Evolutionary conservation across 495 filamentous ascomycete species (phyloP).

Genomic region (Talaromyces trachyspermus): DNA sequence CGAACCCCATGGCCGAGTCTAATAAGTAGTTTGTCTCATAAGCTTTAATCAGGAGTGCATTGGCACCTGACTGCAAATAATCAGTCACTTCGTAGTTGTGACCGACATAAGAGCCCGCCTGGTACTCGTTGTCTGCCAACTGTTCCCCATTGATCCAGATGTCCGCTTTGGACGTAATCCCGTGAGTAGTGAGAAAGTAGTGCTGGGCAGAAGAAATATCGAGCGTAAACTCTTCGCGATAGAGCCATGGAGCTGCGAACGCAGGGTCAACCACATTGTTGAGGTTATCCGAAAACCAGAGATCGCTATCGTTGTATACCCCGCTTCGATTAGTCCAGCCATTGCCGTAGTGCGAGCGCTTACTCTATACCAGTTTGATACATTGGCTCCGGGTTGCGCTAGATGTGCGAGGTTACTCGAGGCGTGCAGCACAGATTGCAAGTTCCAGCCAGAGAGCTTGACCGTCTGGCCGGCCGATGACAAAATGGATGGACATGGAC

Average conservation of each 20-base stretch:
- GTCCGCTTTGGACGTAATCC: conserved; percentile 54
- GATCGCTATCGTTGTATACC: conserved; percentile 45
- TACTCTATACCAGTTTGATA: conserved; percentile 47
- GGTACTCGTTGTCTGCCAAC: conserved; percentile 38
- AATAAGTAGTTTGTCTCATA: conserved; percentile 53
- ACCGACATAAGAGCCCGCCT: conserved; percentile 52
- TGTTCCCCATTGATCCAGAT: conserved; percentile 52
- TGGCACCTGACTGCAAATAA: conserved; percentile 26
- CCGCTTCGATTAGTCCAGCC: conserved; percentile 48
- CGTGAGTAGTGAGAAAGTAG: conserved; percentile 48
- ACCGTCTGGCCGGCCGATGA: conserved; percentile 31
- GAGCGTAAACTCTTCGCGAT: conserved; percentile 49
- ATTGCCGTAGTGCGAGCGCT: conserved; percentile 47
- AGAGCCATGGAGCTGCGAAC: conserved; percentile 54
- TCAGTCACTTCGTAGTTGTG: conserved; percentile 46
- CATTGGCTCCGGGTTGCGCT: conserved; percentile 40
- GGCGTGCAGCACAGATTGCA: conserved; percentile 40
- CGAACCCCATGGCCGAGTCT: conserved; percentile 53
- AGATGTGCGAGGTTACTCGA: conserved; percentile 29
- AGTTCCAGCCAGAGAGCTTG: conserved; percentile 47
- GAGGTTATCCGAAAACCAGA: conserved; percentile 54
- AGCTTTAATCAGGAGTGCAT: conserved; percentile 45
- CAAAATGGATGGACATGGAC: conserved; percentile 12
- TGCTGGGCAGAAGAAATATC: conserved; percentile 30
- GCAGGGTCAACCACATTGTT: conserved; percentile 30